Percentiles rank a stretch among this genome's conserved stretches.
Evolutionary conservation across 495 filamentous ascomycete species (phyloP).

Genomic region (Neurospora sp.): DNA sequence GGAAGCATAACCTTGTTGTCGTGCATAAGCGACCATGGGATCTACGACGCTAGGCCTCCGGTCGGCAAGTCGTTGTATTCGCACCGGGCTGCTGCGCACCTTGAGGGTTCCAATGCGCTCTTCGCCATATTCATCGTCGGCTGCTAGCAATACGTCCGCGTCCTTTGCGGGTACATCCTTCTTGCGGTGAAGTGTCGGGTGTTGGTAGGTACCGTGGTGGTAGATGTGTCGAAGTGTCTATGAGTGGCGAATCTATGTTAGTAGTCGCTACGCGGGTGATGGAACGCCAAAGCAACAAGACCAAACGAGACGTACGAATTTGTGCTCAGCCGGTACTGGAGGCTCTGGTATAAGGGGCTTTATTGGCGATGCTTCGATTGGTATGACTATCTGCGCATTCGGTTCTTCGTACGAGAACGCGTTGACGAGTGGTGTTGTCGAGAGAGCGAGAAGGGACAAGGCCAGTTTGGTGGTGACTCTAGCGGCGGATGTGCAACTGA

Average conservation of each 20-base stretch:
- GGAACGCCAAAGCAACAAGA: not conserved
- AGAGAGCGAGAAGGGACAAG: conserved; percentile 53
- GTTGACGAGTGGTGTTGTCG: conserved; percentile 25
- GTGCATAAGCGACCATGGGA: conserved; percentile 58
- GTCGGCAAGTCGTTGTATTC: conserved; percentile 72
- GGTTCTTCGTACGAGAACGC: conserved; percentile 2
- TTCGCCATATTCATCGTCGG: conserved; percentile 49
- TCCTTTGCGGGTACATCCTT: conserved; percentile 55
- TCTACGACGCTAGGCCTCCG: conserved; percentile 67
- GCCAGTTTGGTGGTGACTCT: conserved; percentile 50
- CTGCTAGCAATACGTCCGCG: conserved; percentile 51
- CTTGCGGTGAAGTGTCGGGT: conserved; percentile 64
- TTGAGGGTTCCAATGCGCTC: conserved; percentile 39
- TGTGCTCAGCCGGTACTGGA: conserved; percentile 33
- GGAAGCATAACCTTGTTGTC: conserved; percentile 48
- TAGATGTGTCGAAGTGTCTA: conserved; percentile 82
- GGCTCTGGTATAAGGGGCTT: conserved; percentile 31
- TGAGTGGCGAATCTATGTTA: not conserved
- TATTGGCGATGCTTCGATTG: conserved; percentile 26
- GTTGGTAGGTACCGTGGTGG: conserved; percentile 68
- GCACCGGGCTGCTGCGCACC: conserved; percentile 47
- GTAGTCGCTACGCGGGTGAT: conserved; percentile 6
- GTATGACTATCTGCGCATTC: conserved; percentile 20
- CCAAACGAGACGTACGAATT: conserved; percentile 33
- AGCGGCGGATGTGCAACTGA: conserved; percentile 38